Conservation (phyloP, 495 filamentous ascomycete genomes). For the Aspergillus saccharolyticus region DNA sequence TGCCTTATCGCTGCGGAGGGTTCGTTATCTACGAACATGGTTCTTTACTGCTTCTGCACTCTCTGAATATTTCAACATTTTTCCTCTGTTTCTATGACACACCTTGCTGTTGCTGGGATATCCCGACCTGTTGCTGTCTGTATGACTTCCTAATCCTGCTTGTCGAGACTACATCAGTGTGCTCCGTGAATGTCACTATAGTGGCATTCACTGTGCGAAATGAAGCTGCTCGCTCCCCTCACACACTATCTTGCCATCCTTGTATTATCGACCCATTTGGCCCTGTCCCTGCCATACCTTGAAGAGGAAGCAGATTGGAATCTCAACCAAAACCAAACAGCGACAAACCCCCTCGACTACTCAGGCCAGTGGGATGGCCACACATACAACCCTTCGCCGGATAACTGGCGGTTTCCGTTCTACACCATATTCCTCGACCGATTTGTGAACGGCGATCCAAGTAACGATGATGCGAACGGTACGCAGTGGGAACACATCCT, state of each 20-base stretch:
- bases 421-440: slow-evolving; percentile 66
- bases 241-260: neutral
- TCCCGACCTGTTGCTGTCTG: neutral
- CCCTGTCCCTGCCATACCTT: neutral
- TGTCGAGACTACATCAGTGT: neutral
- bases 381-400: slow-evolving; percentile 55
- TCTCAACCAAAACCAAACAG: slow-evolving; percentile 55
- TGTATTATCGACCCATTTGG: neutral
- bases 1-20: neutral
- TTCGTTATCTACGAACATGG: neutral
- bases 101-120: neutral
- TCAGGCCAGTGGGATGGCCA: slow-evolving; percentile 30
- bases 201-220: slow-evolving; percentile 5
- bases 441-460: slow-evolving; percentile 65
- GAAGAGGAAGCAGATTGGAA: slow-evolving; percentile 39
- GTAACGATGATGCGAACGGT: slow-evolving; percentile 63
- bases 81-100: neutral
- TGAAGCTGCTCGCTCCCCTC: slow-evolving; percentile 1
- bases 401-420: slow-evolving; percentile 66
- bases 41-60: neutral
- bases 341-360: slow-evolving; percentile 55
- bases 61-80: neutral
- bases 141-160: neutral
- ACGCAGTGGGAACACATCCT: slow-evolving; percentile 64
- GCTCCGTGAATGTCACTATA: slow-evolving; percentile 3